A percentile compares a stretch with the other conserved stretches of the same genome.
phyloP scores from a whole-genome alignment of 208 protist species.

The Leptomonas pyrrhocoris region DNA sequence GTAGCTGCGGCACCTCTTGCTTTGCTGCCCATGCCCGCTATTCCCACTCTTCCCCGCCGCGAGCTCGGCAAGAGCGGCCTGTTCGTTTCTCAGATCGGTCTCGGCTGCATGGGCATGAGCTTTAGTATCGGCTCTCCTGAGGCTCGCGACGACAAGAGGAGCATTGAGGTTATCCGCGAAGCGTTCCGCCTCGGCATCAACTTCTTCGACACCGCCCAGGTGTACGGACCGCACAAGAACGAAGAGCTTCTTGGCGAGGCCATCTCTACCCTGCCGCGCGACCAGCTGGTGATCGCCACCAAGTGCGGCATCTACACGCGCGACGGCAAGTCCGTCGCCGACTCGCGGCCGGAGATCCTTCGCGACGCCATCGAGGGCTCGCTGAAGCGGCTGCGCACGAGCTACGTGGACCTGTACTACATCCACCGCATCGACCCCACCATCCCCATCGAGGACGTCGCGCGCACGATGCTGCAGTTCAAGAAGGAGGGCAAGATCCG shows the following conservation, averaged over 20 bases:
- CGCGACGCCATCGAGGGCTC: slow-evolving; percentile 38
- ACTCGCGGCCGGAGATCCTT: slow-evolving; percentile 6
- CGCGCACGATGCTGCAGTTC: slow-evolving; percentile 39
- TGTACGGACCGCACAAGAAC: slow-evolving; percentile 34
- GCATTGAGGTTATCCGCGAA: slow-evolving; percentile 30
- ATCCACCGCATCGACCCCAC: slow-evolving; percentile 40
- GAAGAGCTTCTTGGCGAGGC: slow-evolving; percentile 1
- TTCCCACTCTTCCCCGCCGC: slow-evolving; percentile 6
- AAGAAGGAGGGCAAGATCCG: slow-evolving; percentile 44
- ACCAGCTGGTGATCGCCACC: slow-evolving; percentile 32
- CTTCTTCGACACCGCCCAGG: slow-evolving; percentile 49
- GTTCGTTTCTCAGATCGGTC: slow-evolving; percentile 32
- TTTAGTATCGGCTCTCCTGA: slow-evolving; percentile 26
- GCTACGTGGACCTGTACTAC: slow-evolving; percentile 53
- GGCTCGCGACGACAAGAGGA: slow-evolving; percentile 13
- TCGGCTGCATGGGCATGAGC: slow-evolving; percentile 48
- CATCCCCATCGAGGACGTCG: slow-evolving; percentile 40
- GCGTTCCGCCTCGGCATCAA: slow-evolving; percentile 34
- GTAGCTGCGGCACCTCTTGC: too few species aligned
- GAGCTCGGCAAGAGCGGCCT: slow-evolving; percentile 32
- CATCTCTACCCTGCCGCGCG: slow-evolving; percentile 25
- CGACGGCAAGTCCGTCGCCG: too few species aligned
- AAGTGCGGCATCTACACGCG: too few species aligned
- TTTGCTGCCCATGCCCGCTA: background rate
- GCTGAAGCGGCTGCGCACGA: slow-evolving; percentile 36